Evolutionary conservation across 2,329 filamentous ascomycete species (phyloP).

Genomic region (Pseudogymnoascus sp.): DNA sequence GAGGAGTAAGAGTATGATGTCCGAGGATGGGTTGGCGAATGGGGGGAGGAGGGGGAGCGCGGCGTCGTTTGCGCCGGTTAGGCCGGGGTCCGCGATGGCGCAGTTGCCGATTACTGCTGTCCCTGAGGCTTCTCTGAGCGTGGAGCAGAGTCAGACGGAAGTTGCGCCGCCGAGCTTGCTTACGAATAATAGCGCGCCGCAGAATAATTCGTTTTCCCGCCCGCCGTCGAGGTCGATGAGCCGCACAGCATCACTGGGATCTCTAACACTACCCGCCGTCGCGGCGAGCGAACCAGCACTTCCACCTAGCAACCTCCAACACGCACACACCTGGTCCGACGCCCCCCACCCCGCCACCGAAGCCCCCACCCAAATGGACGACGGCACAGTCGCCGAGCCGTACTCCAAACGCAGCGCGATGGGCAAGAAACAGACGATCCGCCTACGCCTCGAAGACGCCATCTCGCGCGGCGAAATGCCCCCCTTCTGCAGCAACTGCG

Average conservation of each 20-base stretch:
- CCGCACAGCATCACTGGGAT: slow-evolving; percentile 24
- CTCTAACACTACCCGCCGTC: slow-evolving; percentile 28
- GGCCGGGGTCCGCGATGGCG: slow-evolving; percentile 13
- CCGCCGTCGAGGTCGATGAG: slow-evolving; percentile 34
- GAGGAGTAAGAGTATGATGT: slow-evolving; percentile 20
- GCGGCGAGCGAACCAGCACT: slow-evolving; percentile 44
- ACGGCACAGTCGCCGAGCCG: background rate
- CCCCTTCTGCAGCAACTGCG: slow-evolving; percentile 84
- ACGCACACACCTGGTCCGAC: slow-evolving; percentile 37
- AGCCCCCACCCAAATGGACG: slow-evolving; percentile 18
- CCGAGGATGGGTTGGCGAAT: slow-evolving; percentile 22
- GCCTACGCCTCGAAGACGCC: slow-evolving; percentile 50
- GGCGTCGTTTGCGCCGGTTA: background rate
- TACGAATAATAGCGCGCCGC: slow-evolving; percentile 11
- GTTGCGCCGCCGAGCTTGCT: background rate
- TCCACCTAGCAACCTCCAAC: slow-evolving; percentile 31
- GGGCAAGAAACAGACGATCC: slow-evolving; percentile 24
- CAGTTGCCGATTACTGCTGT: background rate
- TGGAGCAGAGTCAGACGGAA: background rate
- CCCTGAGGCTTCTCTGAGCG: background rate
- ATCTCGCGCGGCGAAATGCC: slow-evolving; percentile 78
- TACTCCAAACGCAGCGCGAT: slow-evolving; percentile 15
- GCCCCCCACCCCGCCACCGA: slow-evolving; percentile 35
- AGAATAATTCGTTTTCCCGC: slow-evolving; percentile 27
- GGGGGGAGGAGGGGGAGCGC: slow-evolving; percentile 1